phyloP scores from a whole-genome alignment of 768 basidiomycete genomes.

The Trametes cingulata region DNA sequence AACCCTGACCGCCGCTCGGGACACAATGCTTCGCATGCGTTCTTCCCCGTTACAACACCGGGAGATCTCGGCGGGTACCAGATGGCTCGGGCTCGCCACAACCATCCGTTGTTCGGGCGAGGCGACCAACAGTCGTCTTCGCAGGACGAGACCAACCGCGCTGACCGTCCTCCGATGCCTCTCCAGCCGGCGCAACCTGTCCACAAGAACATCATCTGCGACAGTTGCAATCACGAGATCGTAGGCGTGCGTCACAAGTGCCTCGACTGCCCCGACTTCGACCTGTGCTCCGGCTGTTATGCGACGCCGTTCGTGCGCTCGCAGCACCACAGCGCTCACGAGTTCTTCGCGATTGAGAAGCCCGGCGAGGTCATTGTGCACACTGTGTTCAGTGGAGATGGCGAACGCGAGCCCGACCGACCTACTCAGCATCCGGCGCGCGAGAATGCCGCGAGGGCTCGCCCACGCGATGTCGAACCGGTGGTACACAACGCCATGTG shows the following conservation, averaged over 20 bases:
- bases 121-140: not conserved
- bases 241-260: slow-evolving; percentile 79
- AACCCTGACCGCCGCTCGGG: slow-evolving; percentile 5
- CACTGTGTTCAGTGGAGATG: slow-evolving; percentile 50
- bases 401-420: slow-evolving; percentile 28
- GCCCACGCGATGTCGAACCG: slow-evolving; percentile 17
- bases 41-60: slow-evolving; percentile 23
- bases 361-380: slow-evolving; percentile 69
- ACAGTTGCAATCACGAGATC: slow-evolving; percentile 57
- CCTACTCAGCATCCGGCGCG: not conserved
- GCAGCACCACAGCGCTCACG: slow-evolving; percentile 51
- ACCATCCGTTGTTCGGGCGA: slow-evolving; percentile 4
- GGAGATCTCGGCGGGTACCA: not conserved
- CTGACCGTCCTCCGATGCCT: not conserved
- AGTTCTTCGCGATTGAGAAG: slow-evolving; percentile 68
- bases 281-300: slow-evolving; percentile 26
- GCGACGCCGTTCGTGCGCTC: slow-evolving; percentile 13
- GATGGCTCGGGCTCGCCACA: slow-evolving; percentile 1
- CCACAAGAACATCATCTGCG: slow-evolving; percentile 65
- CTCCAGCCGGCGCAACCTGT: slow-evolving; percentile 14
- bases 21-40: slow-evolving; percentile 21
- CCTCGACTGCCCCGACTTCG: slow-evolving; percentile 59
- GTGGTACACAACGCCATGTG: slow-evolving; percentile 68
- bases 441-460: not conserved
- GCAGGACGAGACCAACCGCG: not conserved